Base-by-base conservation (phyloP, 768 basidiomycete genomes). In the Russula emetica region DNA sequence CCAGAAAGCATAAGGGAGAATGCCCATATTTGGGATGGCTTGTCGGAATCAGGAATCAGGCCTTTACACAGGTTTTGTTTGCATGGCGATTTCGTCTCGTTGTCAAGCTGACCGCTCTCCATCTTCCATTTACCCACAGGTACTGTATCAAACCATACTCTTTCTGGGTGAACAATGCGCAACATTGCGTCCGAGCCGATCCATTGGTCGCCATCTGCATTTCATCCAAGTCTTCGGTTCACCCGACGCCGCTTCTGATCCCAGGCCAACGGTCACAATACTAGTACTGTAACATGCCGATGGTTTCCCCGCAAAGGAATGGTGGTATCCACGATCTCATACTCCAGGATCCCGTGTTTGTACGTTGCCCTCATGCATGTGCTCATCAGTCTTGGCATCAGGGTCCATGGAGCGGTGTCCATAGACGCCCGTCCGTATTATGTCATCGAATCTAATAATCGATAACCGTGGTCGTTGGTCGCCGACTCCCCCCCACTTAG, bases 21-120 rank as follows among this genome's bases (percentile, higher is more conserved):
- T 55, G 40, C 22, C 63, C 60, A 45, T 38, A 61, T 61, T 56
- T 56, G 60, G 60, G 64, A 38, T 24, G 5, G 34, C 13, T 34
- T 13, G 2, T n/a, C 52, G 26, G 40, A 28, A 22, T 26, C 13
- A 24, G 36, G 36, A 40, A 45, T 22, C 22, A 30, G 20, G 18
- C 34, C 10, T 32, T 34, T 32, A 14, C 44, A 47, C 47, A 5
- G 24, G 49, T 22, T n/a, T 22, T 42, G 36, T 52, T 50, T 34
- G 52, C 60, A 61, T 56, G 61, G 55, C 55, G 50, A 62, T 62
- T 28, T 18, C 49, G 1, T n/a, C 45, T 34, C 53, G 55, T 57
- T 3, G 55, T 51, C 56, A 58, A 57, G 47, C 55, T 28, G 36
- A 11, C 5, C 26, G 2, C 11, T 54, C 16, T 2, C 34, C 38